phyloP scores from a whole-genome alignment of 768 basidiomycete genomes.

The Boletellus emodensis region DNA sequence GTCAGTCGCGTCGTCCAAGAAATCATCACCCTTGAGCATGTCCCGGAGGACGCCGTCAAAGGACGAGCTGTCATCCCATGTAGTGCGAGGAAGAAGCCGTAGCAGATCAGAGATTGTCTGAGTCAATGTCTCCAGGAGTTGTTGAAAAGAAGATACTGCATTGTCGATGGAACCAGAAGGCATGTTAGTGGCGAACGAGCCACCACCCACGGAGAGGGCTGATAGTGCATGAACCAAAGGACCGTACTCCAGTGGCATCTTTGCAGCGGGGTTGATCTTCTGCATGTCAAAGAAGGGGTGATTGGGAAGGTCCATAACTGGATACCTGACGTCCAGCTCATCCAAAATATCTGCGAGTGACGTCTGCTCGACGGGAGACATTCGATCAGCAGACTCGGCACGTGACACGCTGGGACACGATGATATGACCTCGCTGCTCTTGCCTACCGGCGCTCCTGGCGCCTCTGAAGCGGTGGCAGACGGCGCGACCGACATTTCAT shows the following conservation, averaged over 20 bases:
- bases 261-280: constrained; percentile 70
- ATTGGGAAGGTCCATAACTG: constrained; percentile 59
- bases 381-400: constrained; percentile 55
- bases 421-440: constrained; percentile 32
- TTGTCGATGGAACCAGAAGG: constrained; percentile 88
- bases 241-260: constrained; percentile 79
- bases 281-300: constrained; percentile 74
- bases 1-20: constrained; percentile 70
- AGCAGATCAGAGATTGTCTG: constrained; percentile 87
- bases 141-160: constrained; percentile 86
- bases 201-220: constrained; percentile 79
- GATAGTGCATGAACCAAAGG: constrained; percentile 84
- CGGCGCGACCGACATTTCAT: constrained; percentile 41
- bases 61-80: constrained; percentile 88
- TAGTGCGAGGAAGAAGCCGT: constrained; percentile 79
- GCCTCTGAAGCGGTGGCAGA: constrained; percentile 49
- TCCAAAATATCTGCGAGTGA: constrained; percentile 64
- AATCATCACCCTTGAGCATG: constrained; percentile 86
- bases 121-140: constrained; percentile 81
- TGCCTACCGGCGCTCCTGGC: constrained; percentile 35
- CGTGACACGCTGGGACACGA: constrained; percentile 56
- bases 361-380: constrained; percentile 40
- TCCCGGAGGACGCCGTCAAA: constrained; percentile 83
- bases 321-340: constrained; percentile 59
- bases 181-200: constrained; percentile 74